phyloP scores from a whole-genome alignment of 139 green algal species.

The Micractinium sp. region DNA sequence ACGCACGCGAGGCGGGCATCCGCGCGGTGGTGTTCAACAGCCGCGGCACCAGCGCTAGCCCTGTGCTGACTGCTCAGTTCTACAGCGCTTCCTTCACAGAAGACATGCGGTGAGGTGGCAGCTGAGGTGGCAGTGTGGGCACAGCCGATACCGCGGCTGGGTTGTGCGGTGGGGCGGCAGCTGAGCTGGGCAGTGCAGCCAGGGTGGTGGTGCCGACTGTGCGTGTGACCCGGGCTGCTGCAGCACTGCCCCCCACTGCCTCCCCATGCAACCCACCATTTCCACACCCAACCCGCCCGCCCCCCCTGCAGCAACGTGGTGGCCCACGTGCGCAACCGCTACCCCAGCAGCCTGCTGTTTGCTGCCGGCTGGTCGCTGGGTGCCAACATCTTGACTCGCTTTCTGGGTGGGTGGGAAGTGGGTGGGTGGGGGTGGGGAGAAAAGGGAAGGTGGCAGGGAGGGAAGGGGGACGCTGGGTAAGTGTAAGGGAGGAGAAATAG shows the following conservation, averaged over 20 bases:
- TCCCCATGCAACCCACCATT: not conserved
- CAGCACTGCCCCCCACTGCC: not conserved
- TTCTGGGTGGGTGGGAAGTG: constrained; percentile 72
- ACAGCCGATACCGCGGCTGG: too few species aligned
- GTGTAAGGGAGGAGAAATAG: too few species aligned
- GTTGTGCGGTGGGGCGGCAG: too few species aligned
- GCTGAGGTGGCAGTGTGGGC: not conserved
- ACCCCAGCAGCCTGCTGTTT: constrained; percentile 67
- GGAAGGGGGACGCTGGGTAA: too few species aligned
- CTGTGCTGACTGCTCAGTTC: constrained; percentile 92
- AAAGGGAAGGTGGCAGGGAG: constrained; percentile 19
- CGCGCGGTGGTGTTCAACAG: constrained; percentile 90
- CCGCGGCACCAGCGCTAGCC: constrained; percentile 80
- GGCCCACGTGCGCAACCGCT: constrained; percentile 54
- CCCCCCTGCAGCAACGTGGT: constrained; percentile 60
- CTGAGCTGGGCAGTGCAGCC: too few species aligned
- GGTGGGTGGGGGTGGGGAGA: not conserved
- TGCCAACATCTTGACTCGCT: constrained; percentile 88
- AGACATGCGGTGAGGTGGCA: constrained; percentile 67
- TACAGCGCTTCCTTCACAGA: constrained; percentile 95
- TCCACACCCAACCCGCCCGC: too few species aligned
- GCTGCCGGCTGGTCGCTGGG: constrained; percentile 93
- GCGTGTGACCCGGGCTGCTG: not conserved
- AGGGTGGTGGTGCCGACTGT: too few species aligned
- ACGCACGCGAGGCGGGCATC: constrained; percentile 53